phyloP scores from a whole-genome alignment of 768 basidiomycete genomes.

The Boletus sp. region DNA sequence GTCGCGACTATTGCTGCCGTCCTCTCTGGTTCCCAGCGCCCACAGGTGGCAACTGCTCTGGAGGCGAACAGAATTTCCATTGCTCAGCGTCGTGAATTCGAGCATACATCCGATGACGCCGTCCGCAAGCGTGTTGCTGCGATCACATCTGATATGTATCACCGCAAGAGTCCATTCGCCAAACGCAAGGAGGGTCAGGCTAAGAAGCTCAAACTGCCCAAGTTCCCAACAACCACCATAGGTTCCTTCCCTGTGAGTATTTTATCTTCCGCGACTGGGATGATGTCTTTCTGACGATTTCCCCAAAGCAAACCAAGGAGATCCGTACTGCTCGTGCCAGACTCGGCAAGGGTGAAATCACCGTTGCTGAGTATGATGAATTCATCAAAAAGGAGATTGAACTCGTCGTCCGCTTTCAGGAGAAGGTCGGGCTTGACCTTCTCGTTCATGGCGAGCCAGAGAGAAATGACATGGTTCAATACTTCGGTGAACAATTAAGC shows the following conservation, averaged over 20 bases:
- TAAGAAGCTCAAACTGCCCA: constrained; percentile 85
- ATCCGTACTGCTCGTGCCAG: constrained; percentile 97
- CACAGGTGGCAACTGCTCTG: constrained; percentile 64
- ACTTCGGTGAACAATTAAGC: constrained; percentile 93
- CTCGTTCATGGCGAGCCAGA: constrained; percentile 99
- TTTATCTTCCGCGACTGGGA: neutral
- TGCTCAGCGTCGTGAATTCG: constrained; percentile 90
- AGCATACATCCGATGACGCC: constrained; percentile 86
- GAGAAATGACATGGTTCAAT: constrained; percentile 99
- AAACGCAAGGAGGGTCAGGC: constrained; percentile 85
- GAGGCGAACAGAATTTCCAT: constrained; percentile 91
- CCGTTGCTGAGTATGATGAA: constrained; percentile 83
- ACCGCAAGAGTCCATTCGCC: constrained; percentile 88
- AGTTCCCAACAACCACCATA: constrained; percentile 98
- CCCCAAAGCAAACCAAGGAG: constrained; percentile 89
- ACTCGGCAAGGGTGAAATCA: constrained; percentile 87
- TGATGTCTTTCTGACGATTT: constrained; percentile 8
- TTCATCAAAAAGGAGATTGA: constrained; percentile 99
- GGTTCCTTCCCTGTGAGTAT: constrained; percentile 88
- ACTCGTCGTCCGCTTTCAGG: constrained; percentile 92
- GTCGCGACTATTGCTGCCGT: constrained; percentile 83
- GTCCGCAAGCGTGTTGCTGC: constrained; percentile 94
- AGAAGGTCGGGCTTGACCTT: constrained; percentile 92
- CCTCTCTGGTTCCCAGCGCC: constrained; percentile 81
- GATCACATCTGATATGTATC: constrained; percentile 80